These are phyloP conservation scores for Pseudocercospora fuligena DNA, from an alignment of 2,329 filamentous ascomycete species.

Conservation along the genomic window DNA sequence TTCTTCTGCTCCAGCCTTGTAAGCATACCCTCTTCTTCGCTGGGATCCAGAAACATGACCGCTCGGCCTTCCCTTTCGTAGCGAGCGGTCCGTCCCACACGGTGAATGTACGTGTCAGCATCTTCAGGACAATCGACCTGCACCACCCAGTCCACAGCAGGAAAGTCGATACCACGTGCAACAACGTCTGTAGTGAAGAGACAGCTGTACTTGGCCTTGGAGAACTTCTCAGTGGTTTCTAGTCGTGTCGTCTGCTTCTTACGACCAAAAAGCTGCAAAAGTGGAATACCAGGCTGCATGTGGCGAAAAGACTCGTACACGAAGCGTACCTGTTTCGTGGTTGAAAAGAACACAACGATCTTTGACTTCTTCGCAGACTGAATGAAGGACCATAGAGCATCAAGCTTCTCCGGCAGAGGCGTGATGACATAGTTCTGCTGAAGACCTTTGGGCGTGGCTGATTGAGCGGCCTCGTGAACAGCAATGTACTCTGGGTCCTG, in stretches of 20 bases:
- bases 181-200: slow-evolving; percentile 96
- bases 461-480: slow-evolving; percentile 80
- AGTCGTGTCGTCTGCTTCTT: slow-evolving; percentile 90
- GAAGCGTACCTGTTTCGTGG: slow-evolving; percentile 94
- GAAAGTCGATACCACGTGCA: slow-evolving; percentile 92
- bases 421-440: slow-evolving; percentile 92
- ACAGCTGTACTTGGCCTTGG: slow-evolving; percentile 78
- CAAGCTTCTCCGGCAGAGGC: slow-evolving; percentile 83
- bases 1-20: slow-evolving; percentile 84
- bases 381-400: slow-evolving; percentile 92
- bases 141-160: slow-evolving; percentile 97
- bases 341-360: slow-evolving; percentile 93
- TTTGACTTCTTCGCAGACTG: slow-evolving; percentile 89
- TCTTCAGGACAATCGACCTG: slow-evolving; percentile 97
- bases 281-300: slow-evolving; percentile 80
- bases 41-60: slow-evolving; percentile 89
- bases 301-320: slow-evolving; percentile 92
- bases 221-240: slow-evolving; percentile 85
- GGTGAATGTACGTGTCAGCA: slow-evolving; percentile 95
- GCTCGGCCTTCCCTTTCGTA: slow-evolving; percentile 87
- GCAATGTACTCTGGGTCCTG: slow-evolving; percentile 93
- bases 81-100: slow-evolving; percentile 91
- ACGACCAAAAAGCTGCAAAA: slow-evolving; percentile 89
- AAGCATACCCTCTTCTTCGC: slow-evolving; percentile 90
- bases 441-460: slow-evolving; percentile 80